These are phyloP conservation scores for Populus ilicifolia DNA, from an alignment of 345 rosid genomes.

Conservation along the genomic window DNA sequence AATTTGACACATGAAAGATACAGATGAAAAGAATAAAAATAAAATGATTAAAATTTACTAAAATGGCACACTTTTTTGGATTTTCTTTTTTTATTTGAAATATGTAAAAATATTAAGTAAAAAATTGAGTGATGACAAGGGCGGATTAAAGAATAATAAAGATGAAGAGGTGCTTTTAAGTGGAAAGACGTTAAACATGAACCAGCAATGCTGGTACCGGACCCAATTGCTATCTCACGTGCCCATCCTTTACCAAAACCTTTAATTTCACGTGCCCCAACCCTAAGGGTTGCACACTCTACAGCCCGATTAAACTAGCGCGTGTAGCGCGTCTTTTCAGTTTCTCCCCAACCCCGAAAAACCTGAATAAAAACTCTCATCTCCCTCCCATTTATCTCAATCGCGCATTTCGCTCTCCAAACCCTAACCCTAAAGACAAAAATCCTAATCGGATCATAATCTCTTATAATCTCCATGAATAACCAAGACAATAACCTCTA, in stretches of 20 bases:
- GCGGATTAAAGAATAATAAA: no score
- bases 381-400: not conserved
- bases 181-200: no score
- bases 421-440: constrained; percentile 20
- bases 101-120: no score
- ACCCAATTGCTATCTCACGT: not conserved
- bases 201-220: no score
- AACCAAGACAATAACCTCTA: constrained; percentile 63
- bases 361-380: not conserved
- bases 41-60: not conserved
- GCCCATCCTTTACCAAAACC: not conserved
- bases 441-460: not conserved
- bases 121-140: no score
- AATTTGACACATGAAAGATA: no score
- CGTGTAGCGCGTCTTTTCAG: constrained; percentile 1
- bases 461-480: constrained; percentile 44
- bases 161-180: no score
- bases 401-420: constrained; percentile 7
- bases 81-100: no score
- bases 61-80: not conserved
- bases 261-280: not conserved
- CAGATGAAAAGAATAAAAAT: no score
- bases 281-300: not conserved
- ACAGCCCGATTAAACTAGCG: not conserved
- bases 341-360: not conserved